Percentiles rank a stretch among this genome's conserved stretches.
Conservation (phyloP, 202 grass and related monocot species). For the Panicum hallii region DNA sequence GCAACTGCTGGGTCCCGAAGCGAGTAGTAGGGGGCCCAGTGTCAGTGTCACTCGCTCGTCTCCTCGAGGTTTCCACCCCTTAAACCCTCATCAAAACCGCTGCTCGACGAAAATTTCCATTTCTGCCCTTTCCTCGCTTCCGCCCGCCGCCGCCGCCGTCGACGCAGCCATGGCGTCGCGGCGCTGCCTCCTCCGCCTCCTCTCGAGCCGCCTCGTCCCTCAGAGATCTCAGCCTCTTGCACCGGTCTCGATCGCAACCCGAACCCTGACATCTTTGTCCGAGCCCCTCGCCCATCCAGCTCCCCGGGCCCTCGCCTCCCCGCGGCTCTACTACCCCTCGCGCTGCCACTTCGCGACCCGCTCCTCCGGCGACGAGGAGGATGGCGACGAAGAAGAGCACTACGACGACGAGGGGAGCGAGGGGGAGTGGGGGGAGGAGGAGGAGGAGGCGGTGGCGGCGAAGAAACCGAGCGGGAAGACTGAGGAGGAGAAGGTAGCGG, state of each 20-base stretch:
- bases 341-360: slow-evolving; percentile 55
- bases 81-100: slow-evolving; percentile 56
- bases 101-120: slow-evolving; percentile 43
- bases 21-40: neutral
- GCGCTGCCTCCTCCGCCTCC: slow-evolving; percentile 68
- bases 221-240: slow-evolving; percentile 22
- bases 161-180: slow-evolving; percentile 72
- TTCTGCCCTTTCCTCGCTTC: slow-evolving; percentile 47
- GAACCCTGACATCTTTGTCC: slow-evolving; percentile 14
- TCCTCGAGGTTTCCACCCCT: slow-evolving; percentile 1
- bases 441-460: slow-evolving; percentile 51
- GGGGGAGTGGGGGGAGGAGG: slow-evolving; percentile 55
- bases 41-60: slow-evolving; percentile 10
- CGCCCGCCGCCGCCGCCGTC: slow-evolving; percentile 31
- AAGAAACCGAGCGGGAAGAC: slow-evolving; percentile 83
- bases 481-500: slow-evolving; percentile 77
- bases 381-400: slow-evolving; percentile 63
- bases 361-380: slow-evolving; percentile 39
- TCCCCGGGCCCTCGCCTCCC: slow-evolving; percentile 45
- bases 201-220: slow-evolving; percentile 44
- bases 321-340: slow-evolving; percentile 36
- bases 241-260: slow-evolving; percentile 1
- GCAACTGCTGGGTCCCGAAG: neutral
- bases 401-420: slow-evolving; percentile 58
- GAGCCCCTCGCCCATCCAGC: neutral